These are phyloP conservation scores for Magnusiomyces tetraspermus DNA, from an alignment of 1,139 yeast genomes.

Conservation along the genomic window DNA sequence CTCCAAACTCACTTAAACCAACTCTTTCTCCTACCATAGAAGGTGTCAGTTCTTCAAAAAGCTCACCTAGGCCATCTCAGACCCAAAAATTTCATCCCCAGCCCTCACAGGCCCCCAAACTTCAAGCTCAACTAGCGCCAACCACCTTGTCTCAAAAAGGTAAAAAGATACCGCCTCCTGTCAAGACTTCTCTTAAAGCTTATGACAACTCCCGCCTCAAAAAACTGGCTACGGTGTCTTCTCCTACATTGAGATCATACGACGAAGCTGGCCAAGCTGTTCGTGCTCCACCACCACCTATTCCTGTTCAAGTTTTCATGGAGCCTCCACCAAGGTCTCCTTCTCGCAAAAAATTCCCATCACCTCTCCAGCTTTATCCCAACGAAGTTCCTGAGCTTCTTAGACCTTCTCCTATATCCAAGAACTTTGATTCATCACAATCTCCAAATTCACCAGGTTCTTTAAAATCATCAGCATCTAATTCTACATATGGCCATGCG, in stretches of 20 bases:
- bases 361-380: neutral
- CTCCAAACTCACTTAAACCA: neutral
- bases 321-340: constrained; percentile 1
- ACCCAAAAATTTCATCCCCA: too few relatives aligned
- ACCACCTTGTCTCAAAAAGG: neutral
- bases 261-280: neutral
- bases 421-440: neutral
- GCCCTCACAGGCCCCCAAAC: neutral
- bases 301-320: neutral
- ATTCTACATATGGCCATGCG: neutral
- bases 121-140: neutral
- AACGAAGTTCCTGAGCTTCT: neutral
- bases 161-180: neutral
- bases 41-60: neutral
- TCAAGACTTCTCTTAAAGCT: neutral
- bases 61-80: neutral
- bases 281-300: neutral
- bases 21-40: neutral
- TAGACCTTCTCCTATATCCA: neutral
- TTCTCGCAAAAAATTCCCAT: neutral
- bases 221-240: neutral
- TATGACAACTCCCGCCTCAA: neutral
- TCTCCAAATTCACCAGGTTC: neutral
- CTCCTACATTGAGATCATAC: neutral
- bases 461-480: neutral